These are phyloP conservation scores for Aechmea fasciata DNA, from an alignment of 176 grass and related monocot genomes.

Conservation along the genomic window DNA sequence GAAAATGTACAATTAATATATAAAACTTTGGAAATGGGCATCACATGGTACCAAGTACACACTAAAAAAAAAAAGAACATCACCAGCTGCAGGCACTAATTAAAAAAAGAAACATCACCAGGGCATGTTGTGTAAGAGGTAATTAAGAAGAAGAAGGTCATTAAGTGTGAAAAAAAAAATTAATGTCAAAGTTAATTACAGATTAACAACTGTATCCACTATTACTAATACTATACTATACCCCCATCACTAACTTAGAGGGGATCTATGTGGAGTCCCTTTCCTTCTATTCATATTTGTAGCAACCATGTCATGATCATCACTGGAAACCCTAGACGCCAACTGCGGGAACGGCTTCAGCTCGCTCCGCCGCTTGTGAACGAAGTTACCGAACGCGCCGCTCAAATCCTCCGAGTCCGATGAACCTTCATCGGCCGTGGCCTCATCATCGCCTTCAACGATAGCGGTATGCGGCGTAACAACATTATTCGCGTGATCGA, in stretches of 20 bases:
- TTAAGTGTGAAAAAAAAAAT: too few relatives aligned
- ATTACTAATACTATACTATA: neutral
- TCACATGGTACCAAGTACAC: constrained; percentile 13
- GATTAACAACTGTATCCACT: neutral
- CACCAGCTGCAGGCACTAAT: too few relatives aligned
- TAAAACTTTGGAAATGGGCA: neutral
- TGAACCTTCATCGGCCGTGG: neutral
- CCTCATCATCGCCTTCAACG: constrained; percentile 6
- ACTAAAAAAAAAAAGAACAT: neutral
- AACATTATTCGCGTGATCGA: neutral
- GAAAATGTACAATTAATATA: too few relatives aligned
- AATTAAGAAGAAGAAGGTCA: neutral
- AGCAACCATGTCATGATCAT: constrained; percentile 7
- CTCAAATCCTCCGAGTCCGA: constrained; percentile 18
- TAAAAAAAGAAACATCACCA: neutral
- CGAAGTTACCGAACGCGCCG: neutral
- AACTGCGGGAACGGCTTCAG: neutral
- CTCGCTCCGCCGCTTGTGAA: constrained; percentile 9
- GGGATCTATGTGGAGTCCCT: constrained; percentile 22
- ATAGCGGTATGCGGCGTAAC: constrained; percentile 6
- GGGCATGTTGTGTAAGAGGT: neutral
- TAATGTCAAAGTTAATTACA: neutral
- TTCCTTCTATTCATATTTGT: constrained; percentile 19
- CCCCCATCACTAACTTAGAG: constrained; percentile 12
- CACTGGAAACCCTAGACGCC: neutral